These are phyloP conservation scores for Trametes pubescens DNA, from an alignment of 1,284 basidiomycete genomes.

Conservation along the genomic window DNA sequence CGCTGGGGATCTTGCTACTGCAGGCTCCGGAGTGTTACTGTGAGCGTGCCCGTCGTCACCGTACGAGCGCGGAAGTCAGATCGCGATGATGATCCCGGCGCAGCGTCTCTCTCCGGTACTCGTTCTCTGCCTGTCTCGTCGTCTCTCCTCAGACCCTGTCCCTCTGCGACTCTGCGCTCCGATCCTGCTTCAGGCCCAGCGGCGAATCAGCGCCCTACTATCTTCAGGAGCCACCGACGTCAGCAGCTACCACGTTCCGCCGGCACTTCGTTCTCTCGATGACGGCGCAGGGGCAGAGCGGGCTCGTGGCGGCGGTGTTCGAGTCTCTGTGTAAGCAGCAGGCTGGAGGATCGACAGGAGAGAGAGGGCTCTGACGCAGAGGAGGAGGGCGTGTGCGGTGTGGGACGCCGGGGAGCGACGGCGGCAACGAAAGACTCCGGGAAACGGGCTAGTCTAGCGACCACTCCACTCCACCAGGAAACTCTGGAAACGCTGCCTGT, in stretches of 20 bases:
- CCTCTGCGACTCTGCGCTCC: background rate
- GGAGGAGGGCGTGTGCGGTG: background rate
- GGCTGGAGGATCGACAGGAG: background rate
- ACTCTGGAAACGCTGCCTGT: background rate
- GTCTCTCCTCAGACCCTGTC: background rate
- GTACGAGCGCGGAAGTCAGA: background rate
- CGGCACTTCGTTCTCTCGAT: conserved; percentile 4
- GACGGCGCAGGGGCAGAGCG: conserved; percentile 2
- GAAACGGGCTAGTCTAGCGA: conserved; percentile 8
- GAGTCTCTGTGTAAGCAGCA: conserved; percentile 11
- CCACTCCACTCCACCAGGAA: conserved; percentile 8
- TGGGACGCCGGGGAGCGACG: conserved; percentile 9
- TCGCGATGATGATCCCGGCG: conserved; percentile 3
- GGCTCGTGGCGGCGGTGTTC: conserved; percentile 10
- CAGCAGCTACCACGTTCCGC: conserved; percentile 8
- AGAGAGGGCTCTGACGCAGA: background rate
- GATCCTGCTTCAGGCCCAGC: background rate
- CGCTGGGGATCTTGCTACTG: background rate
- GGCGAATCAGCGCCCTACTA: background rate
- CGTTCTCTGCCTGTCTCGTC: background rate
- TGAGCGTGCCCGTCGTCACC: background rate
- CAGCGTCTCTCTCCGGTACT: background rate
- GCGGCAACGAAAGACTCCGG: conserved; percentile 13
- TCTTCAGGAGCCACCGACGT: conserved; percentile 21
- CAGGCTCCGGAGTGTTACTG: background rate